phyloP scores from a whole-genome alignment of 371 early-diverging fungal species.

The Mucor saturninus region DNA sequence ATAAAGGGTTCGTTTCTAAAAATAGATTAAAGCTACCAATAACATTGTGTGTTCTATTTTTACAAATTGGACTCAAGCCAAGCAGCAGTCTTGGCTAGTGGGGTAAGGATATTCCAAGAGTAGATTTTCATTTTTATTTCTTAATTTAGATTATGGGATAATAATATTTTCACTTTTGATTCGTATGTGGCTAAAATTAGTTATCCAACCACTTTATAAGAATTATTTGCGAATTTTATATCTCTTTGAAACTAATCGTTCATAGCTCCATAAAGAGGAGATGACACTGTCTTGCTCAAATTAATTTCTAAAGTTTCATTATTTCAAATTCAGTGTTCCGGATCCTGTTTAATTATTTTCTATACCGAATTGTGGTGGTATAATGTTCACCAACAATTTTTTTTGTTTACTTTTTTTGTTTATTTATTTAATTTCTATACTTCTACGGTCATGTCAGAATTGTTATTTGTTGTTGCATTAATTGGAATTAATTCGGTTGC shows the following conservation, averaged over 20 bases:
- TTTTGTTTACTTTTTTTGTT: not conserved
- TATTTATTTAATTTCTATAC: conserved; percentile 12
- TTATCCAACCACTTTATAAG: not conserved
- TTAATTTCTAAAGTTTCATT: conserved; percentile 15
- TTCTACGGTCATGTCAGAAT: conserved; percentile 23
- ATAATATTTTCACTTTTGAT: conserved; percentile 4
- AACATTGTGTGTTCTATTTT: conserved; percentile 17
- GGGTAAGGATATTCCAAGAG: not conserved
- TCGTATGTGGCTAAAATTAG: not conserved
- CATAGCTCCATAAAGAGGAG: conserved; percentile 26
- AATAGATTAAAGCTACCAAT: conserved; percentile 6
- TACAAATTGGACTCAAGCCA: conserved; percentile 1
- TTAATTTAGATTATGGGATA: not conserved
- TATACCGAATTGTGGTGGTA: conserved; percentile 20
- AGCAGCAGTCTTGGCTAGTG: not conserved
- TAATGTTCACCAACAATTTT: not conserved
- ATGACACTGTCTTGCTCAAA: conserved; percentile 40
- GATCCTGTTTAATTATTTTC: not conserved
- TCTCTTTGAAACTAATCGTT: conserved; percentile 45
- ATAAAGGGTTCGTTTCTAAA: conserved; percentile 1
- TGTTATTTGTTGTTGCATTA: conserved; percentile 4
- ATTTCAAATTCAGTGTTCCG: not conserved
- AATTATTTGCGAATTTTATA: not conserved
- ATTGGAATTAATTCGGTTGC: conserved; percentile 20
- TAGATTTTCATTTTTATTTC: conserved; percentile 3